Percentiles rank a stretch among this genome's conserved stretches.
phyloP scores from a whole-genome alignment of 805 yeast genomes.

The Cyberlindnera saturnus region DNA sequence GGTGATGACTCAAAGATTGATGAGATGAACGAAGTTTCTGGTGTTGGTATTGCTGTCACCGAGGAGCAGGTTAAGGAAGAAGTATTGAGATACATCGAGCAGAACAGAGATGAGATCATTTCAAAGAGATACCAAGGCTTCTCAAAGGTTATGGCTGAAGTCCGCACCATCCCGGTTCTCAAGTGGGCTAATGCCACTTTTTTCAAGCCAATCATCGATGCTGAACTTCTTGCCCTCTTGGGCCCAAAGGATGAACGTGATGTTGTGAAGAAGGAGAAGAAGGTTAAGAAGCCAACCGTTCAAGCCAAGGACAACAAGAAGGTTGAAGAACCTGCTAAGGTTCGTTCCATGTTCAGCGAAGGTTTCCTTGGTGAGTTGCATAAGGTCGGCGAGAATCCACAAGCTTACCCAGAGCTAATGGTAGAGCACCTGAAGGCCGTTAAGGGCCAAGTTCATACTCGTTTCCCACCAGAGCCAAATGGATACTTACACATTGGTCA shows the following conservation, averaged over 20 bases:
- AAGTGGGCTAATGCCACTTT: constrained; percentile 90
- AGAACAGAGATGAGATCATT: constrained; percentile 52
- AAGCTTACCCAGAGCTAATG: constrained; percentile 80
- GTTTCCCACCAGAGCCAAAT: constrained; percentile 99
- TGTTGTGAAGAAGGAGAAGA: constrained; percentile 69
- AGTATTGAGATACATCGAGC: constrained; percentile 54
- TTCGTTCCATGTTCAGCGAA: constrained; percentile 83
- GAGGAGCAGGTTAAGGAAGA: constrained; percentile 55
- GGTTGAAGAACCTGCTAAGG: constrained; percentile 15
- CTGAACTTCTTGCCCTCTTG: constrained; percentile 56
- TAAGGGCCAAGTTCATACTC: constrained; percentile 77
- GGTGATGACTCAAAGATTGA: constrained; percentile 39
- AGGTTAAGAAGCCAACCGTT: constrained; percentile 34
- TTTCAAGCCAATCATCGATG: constrained; percentile 85
- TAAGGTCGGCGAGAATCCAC: constrained; percentile 93
- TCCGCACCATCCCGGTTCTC: constrained; percentile 65
- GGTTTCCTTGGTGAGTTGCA: constrained; percentile 95
- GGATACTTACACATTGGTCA: constrained; percentile 98
- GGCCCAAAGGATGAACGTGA: constrained; percentile 98
- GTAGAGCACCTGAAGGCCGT: constrained; percentile 73
- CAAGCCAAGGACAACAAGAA: constrained; percentile 24
- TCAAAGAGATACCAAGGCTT: constrained; percentile 75
- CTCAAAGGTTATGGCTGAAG: constrained; percentile 70
- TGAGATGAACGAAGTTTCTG: constrained; percentile 60
- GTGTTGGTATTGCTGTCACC: constrained; percentile 74